phyloP scores from a whole-genome alignment of 2,329 filamentous ascomycete species.

The Nigrospora sphaerica region DNA sequence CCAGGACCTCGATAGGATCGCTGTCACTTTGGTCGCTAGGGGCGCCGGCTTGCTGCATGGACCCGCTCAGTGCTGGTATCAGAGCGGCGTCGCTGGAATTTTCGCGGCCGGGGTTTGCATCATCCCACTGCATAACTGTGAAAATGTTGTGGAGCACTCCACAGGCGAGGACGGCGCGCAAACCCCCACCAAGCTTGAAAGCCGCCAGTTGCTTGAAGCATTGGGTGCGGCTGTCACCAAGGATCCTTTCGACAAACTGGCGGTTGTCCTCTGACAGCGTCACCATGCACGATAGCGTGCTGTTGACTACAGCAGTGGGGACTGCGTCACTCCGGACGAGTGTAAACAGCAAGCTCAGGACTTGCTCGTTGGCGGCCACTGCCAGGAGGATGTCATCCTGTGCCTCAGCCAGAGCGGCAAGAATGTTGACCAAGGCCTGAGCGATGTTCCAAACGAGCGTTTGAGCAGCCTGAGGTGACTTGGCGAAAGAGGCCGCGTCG shows the following conservation, averaged over 20 bases:
- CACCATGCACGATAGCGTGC: constrained; percentile 48
- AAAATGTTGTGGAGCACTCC: constrained; percentile 59
- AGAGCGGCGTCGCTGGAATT: constrained; percentile 43
- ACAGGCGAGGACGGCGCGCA: constrained; percentile 49
- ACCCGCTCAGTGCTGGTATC: constrained; percentile 34
- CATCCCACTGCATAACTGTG: constrained; percentile 43
- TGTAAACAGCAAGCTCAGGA: constrained; percentile 47
- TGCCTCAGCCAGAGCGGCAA: constrained; percentile 48
- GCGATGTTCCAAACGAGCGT: constrained; percentile 45
- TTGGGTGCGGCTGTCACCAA: constrained; percentile 36
- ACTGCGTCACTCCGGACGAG: constrained; percentile 34
- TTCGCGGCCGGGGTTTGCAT: constrained; percentile 39
- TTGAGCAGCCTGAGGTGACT: constrained; percentile 46
- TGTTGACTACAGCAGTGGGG: constrained; percentile 34
- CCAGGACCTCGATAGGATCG: constrained; percentile 37
- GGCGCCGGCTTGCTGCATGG: constrained; percentile 26
- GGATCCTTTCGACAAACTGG: constrained; percentile 43
- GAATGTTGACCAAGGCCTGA: constrained; percentile 44
- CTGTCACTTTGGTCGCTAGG: constrained; percentile 29
- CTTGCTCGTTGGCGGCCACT: constrained; percentile 39
- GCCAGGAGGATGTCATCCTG: constrained; percentile 53
- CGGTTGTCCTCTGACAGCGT: constrained; percentile 54
- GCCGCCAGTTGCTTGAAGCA: constrained; percentile 43
- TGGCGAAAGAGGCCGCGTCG: constrained; percentile 34
- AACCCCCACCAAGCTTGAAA: constrained; percentile 38